Conservation (phyloP, 2,329 filamentous ascomycete genomes). For the Lasiodiplodia sp. region DNA sequence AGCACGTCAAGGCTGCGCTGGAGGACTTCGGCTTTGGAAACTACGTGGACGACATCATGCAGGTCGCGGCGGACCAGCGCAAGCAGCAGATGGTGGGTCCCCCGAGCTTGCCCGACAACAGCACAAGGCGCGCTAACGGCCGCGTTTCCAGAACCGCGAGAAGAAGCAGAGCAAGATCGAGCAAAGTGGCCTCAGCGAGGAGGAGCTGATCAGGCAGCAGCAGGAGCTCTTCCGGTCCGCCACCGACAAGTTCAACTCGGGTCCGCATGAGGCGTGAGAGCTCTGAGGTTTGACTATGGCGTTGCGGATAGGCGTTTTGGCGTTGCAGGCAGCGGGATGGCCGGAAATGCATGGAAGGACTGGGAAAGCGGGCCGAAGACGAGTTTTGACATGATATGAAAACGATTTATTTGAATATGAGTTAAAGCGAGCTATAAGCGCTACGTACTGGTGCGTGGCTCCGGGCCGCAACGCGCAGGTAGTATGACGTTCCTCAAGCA, state of each 20-base stretch:
- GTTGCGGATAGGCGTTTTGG: conserved; percentile 29
- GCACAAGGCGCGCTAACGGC: conserved; percentile 33
- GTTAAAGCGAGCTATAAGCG: background rate
- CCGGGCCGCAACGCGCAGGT: conserved; percentile 12
- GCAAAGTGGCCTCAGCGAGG: conserved; percentile 88
- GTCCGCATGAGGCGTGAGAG: conserved; percentile 45
- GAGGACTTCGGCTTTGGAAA: conserved; percentile 91
- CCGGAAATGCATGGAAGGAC: conserved; percentile 9
- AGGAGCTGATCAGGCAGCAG: conserved; percentile 87
- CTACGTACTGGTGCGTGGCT: background rate
- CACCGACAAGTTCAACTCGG: conserved; percentile 72
- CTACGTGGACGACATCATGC: conserved; percentile 86
- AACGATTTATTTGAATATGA: background rate
- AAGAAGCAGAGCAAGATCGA: conserved; percentile 98
- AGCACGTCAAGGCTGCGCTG: conserved; percentile 95
- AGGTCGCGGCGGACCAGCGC: conserved; percentile 90
- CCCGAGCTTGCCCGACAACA: background rate
- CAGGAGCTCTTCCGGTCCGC: conserved; percentile 90
- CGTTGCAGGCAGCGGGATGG: conserved; percentile 17
- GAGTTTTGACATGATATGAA: conserved; percentile 8
- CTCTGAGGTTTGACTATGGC: conserved; percentile 12
- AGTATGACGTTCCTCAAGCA: conserved; percentile 27
- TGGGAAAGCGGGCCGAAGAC: conserved; percentile 7
- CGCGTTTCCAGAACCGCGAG: conserved; percentile 75
- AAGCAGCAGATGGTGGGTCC: conserved; percentile 84